These are phyloP conservation scores for Amanita brunnescens DNA, from an alignment of 768 basidiomycete genomes.

Conservation along the genomic window DNA sequence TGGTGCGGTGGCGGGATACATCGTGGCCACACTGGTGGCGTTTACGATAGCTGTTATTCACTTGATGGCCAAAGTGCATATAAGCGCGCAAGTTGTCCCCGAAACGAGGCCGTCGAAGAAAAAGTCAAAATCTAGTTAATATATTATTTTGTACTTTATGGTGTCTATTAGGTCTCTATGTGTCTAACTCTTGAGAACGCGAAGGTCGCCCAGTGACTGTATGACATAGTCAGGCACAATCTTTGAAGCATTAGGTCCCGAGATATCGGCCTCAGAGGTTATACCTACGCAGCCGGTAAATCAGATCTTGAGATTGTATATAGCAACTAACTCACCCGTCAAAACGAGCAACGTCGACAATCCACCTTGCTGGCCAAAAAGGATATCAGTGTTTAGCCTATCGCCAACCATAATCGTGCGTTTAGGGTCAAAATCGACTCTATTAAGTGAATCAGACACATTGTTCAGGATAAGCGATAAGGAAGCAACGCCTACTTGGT, in stretches of 20 bases:
- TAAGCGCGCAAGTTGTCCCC: constrained; percentile 11
- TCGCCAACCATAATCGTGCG: constrained; percentile 95
- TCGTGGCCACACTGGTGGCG: constrained; percentile 47
- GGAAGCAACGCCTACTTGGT: constrained; percentile 30
- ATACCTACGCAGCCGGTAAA: constrained; percentile 48
- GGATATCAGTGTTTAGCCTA: constrained; percentile 90
- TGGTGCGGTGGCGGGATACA: constrained; percentile 62
- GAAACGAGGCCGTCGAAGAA: not conserved
- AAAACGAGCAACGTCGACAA: constrained; percentile 84
- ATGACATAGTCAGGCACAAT: constrained; percentile 81
- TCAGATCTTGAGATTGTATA: not conserved
- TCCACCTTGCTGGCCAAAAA: constrained; percentile 84
- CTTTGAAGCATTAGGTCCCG: constrained; percentile 57
- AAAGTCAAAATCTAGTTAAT: constrained; percentile 4
- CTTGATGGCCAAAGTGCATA: constrained; percentile 24
- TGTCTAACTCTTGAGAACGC: constrained; percentile 24
- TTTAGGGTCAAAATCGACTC: constrained; percentile 78
- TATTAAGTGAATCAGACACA: constrained; percentile 23
- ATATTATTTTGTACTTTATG: constrained; percentile 2
- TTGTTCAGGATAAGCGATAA: too few relatives aligned
- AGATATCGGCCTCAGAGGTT: constrained; percentile 64
- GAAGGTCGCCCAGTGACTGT: constrained; percentile 74
- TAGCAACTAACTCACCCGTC: constrained; percentile 47
- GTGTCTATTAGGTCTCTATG: constrained; percentile 2
- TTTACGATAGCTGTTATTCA: constrained; percentile 34